phyloP scores from a whole-genome alignment of 1,284 basidiomycete species.

The Ceratorhiza oryzae-sativae region DNA sequence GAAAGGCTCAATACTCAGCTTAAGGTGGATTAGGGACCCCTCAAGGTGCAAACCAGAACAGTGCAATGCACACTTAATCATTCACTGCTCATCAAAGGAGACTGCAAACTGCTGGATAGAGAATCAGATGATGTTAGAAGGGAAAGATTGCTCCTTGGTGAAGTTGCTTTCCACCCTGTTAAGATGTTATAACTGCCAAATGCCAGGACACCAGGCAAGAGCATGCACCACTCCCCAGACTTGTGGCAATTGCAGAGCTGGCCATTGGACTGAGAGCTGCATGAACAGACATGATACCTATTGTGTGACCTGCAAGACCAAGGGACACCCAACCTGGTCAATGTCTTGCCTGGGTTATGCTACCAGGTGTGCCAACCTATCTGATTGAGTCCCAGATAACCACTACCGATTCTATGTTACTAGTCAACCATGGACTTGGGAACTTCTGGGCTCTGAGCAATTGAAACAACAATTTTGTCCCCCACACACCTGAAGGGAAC shows the following conservation, averaged over 20 bases:
- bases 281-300: neutral
- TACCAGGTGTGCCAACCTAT: neutral
- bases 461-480: neutral
- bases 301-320: slow-evolving; percentile 11
- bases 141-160: neutral
- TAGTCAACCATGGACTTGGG: neutral
- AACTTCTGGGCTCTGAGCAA: neutral
- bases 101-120: neutral
- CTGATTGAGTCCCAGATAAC: neutral
- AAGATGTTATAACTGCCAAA: slow-evolving; percentile 20
- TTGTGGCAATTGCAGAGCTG: slow-evolving; percentile 1
- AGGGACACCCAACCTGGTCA: slow-evolving; percentile 1
- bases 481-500: neutral
- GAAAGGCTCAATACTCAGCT: neutral
- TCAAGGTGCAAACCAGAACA: neutral
- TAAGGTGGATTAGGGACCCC: slow-evolving; percentile 5
- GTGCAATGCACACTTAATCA: neutral
- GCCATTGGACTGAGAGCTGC: neutral
- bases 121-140: neutral
- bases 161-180: neutral
- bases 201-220: neutral
- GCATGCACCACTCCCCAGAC: neutral
- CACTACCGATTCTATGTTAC: slow-evolving; percentile 14
- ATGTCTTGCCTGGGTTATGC: neutral
- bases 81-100: slow-evolving; percentile 3